These are phyloP conservation scores for Schwanniomyces occidentalis DNA, from an alignment of 805 yeast species.

Conservation along the genomic window DNA sequence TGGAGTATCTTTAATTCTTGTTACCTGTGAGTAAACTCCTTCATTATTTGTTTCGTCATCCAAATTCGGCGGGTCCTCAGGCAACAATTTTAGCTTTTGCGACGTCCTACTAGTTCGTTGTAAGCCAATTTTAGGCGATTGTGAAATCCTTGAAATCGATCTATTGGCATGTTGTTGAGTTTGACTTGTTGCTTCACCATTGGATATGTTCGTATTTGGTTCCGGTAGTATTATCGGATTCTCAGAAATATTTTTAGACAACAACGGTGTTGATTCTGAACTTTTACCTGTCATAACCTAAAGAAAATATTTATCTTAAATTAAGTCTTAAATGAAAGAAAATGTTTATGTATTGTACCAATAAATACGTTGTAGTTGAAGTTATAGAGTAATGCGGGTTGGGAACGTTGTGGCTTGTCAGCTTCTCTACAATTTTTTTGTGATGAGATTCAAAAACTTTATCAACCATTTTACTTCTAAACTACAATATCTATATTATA, in stretches of 20 bases:
- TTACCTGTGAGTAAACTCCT: constrained; percentile 80
- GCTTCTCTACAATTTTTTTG: constrained; percentile 1
- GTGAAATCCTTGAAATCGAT: constrained; percentile 28
- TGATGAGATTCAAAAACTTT: constrained; percentile 2
- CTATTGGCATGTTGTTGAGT: constrained; percentile 21
- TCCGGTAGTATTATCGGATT: constrained; percentile 11
- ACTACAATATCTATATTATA: background rate
- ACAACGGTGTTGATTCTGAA: constrained; percentile 12
- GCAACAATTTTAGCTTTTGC: constrained; percentile 70
- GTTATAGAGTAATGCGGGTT: too few species aligned
- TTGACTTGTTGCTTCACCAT: background rate
- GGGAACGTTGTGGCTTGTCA: too few species aligned
- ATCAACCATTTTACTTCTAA: background rate
- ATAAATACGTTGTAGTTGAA: too few species aligned
- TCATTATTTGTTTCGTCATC: constrained; percentile 28
- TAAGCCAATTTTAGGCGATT: constrained; percentile 57
- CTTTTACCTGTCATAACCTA: too few species aligned
- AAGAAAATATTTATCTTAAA: too few species aligned
- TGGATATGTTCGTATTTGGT: background rate
- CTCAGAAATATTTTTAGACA: constrained; percentile 9
- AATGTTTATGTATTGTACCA: too few species aligned
- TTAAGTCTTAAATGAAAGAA: too few species aligned
- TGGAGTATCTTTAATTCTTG: constrained; percentile 78
- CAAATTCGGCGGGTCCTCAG: constrained; percentile 37
- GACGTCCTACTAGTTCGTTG: constrained; percentile 75